Evolutionary conservation across 768 basidiomycete genomes (phyloP).

Genomic region (Leccinum obscurum): DNA sequence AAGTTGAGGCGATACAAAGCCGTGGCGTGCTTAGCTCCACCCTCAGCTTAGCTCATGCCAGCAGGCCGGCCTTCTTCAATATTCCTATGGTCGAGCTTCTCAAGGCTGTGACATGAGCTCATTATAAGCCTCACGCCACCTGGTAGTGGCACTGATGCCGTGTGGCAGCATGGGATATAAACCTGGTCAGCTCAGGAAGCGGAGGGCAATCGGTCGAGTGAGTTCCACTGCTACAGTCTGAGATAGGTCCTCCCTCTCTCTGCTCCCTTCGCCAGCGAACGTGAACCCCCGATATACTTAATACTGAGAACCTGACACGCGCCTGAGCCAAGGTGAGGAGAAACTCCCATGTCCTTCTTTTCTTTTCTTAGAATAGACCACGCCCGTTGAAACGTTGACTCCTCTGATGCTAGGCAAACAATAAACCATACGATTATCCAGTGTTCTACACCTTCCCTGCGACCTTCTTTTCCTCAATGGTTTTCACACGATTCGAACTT

Average conservation of each 20-base stretch:
- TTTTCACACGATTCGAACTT: constrained; percentile 29
- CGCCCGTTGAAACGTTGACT: constrained; percentile 6
- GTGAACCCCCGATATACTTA: background rate
- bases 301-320: background rate
- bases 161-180: constrained; percentile 29
- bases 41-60: background rate
- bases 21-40: background rate
- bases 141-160: constrained; percentile 28
- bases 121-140: constrained; percentile 19
- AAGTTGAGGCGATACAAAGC: background rate
- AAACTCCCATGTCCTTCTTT: background rate
- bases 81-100: constrained; percentile 22
- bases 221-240: constrained; percentile 13
- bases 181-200: constrained; percentile 1
- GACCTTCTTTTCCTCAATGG: constrained; percentile 12
- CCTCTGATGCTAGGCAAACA: background rate
- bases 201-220: constrained; percentile 9
- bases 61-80: constrained; percentile 6
- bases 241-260: constrained; percentile 2
- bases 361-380: background rate
- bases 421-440: background rate
- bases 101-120: constrained; percentile 23
- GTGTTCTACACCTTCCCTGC: background rate
- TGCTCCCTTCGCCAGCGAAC: background rate
- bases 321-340: background rate